Conservation (phyloP, 345 rosid genomes). For the Orychophragmus violaceus region DNA sequence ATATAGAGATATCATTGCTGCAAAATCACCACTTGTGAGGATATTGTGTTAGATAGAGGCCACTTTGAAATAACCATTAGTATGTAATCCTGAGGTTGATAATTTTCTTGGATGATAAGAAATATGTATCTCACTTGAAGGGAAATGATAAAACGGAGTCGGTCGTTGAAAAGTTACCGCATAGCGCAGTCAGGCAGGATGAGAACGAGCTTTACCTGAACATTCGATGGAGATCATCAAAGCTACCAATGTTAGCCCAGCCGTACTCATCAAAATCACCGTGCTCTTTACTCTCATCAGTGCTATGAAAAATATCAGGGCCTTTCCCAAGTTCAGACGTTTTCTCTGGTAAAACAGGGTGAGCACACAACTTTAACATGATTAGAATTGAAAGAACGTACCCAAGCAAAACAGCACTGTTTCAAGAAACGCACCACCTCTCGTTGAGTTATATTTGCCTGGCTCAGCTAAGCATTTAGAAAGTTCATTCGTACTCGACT, state of each 20-base stretch:
- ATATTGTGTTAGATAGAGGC: conserved; percentile 60
- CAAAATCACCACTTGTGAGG: conserved; percentile 93
- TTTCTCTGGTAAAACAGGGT: conserved; percentile 37
- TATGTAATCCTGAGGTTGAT: background rate
- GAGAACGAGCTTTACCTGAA: conserved; percentile 63
- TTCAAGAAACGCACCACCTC: conserved; percentile 45
- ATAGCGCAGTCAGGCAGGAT: background rate
- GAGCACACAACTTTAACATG: conserved; percentile 28
- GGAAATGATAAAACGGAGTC: background rate
- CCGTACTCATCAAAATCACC: conserved; percentile 72
- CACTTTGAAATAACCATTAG: conserved; percentile 6
- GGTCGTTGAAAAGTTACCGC: background rate
- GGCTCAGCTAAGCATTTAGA: conserved; percentile 42
- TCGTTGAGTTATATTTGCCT: conserved; percentile 35
- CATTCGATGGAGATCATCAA: conserved; percentile 88
- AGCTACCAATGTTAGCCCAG: conserved; percentile 92
- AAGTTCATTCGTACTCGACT: conserved; percentile 41
- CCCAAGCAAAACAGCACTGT: conserved; percentile 14
- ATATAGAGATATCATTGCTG: conserved; percentile 88
- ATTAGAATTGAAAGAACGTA: conserved; percentile 17
- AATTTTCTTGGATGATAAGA: background rate
- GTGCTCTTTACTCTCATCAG: conserved; percentile 53
- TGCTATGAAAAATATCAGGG: conserved; percentile 44
- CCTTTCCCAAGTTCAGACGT: conserved; percentile 46
- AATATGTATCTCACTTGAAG: background rate